These are phyloP conservation scores for Teunomyces cretensis DNA, from an alignment of 805 yeast species.

Conservation along the genomic window DNA sequence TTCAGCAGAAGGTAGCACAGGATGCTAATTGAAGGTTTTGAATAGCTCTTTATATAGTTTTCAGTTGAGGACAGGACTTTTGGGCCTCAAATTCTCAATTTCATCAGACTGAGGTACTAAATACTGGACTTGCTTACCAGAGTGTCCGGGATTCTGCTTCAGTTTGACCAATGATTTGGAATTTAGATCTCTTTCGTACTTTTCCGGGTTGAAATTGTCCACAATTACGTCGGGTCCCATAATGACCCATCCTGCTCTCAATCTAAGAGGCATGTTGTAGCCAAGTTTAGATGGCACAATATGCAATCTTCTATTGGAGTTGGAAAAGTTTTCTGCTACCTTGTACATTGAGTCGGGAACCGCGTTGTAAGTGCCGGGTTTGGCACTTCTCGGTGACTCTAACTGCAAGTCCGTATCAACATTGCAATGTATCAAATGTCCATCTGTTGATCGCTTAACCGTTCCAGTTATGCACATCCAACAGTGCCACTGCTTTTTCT, in stretches of 20 bases:
- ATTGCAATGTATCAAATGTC: constrained; percentile 85
- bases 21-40: too few relatives aligned
- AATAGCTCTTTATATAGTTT: too few relatives aligned
- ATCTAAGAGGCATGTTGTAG: constrained; percentile 56
- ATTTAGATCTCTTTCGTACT: constrained; percentile 31
- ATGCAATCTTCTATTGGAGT: constrained; percentile 78
- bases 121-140: constrained; percentile 43
- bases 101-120: constrained; percentile 66
- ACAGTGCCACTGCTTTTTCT: constrained; percentile 90
- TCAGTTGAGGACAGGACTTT: constrained; percentile 53
- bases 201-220: constrained; percentile 55
- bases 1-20: too few relatives aligned
- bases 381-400: constrained; percentile 37
- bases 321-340: constrained; percentile 86
- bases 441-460: constrained; percentile 79
- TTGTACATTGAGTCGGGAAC: constrained; percentile 73
- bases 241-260: constrained; percentile 89
- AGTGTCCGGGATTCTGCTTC: constrained; percentile 15
- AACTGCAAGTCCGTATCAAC: constrained; percentile 85
- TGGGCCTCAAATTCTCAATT: constrained; percentile 80
- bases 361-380: constrained; percentile 17
- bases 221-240: constrained; percentile 80
- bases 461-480: constrained; percentile 98
- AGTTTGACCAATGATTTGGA: constrained; percentile 29
- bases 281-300: constrained; percentile 78